Percentiles rank a stretch among this genome's conserved stretches.
phyloP scores from a whole-genome alignment of 2,329 filamentous ascomycete genomes.

The Fusarium papillatum region DNA sequence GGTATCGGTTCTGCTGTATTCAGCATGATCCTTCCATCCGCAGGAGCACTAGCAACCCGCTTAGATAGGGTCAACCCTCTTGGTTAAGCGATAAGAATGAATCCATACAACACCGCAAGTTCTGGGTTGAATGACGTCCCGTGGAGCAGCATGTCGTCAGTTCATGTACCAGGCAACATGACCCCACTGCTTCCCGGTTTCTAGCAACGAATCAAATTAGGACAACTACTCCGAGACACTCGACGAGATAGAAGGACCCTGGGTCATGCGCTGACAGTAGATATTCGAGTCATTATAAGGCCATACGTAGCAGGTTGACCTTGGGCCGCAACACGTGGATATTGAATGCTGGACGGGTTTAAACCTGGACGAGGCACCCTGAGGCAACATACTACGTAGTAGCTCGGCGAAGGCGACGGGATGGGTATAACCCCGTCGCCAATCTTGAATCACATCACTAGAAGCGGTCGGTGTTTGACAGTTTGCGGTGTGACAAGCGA shows the following conservation, averaged over 20 bases:
- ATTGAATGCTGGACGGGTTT: background rate
- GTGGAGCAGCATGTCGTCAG: background rate
- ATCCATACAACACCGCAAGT: background rate
- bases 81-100: background rate
- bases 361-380: background rate
- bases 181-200: background rate
- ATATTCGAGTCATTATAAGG: constrained; percentile 1
- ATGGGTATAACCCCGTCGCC: constrained; percentile 10
- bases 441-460: constrained; percentile 23
- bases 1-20: background rate
- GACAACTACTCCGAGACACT: background rate
- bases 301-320: background rate
- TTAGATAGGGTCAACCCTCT: background rate
- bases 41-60: background rate
- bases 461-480: constrained; percentile 11
- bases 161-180: background rate
- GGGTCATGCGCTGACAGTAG: background rate
- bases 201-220: background rate
- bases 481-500: constrained; percentile 41
- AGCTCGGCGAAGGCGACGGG: background rate
- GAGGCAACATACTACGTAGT: background rate
- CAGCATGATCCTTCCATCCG: background rate
- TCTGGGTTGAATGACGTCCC: background rate
- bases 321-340: constrained; percentile 1
- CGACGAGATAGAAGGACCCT: background rate